Evolutionary conservation across 106 monocot species (phyloP), one percentile per base, ranked within the genome.

Genomic region (Allium sativum): DNA sequence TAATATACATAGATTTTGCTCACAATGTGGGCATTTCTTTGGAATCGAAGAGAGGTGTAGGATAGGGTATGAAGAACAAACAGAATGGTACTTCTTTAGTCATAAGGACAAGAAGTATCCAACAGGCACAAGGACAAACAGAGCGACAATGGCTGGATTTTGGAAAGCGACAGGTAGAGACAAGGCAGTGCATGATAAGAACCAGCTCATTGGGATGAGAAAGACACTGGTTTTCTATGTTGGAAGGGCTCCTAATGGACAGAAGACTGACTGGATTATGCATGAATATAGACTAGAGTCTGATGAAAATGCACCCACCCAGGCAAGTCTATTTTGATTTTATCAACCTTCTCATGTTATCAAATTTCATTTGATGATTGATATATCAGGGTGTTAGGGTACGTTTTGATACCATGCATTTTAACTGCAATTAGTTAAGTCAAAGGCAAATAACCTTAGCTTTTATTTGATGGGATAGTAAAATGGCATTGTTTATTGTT

Each of bases 71-170:
- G 48, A 50, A 50, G 48, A 50, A 15, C 48, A 50, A 15, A 50
- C 11, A 1, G 48, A 50, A 12, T 96, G 90, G 91, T 96, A 96
- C 75, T 96, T 96, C 84, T 96, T 91, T 79, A 91, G 87, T 68
- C 89, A 91, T 79, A 96, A 87, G 56, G 71, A 71, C 13, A 63
- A 63, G 71, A 71, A 71, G 18, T 71, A 71, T 47, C 71, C 71
- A 46, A 71, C 62, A 16, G 84, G 84, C 20, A 79, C 76, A 40
- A 75, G 84, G 4, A 84, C 84, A 1, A 84, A 84, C 51, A 48
- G 79, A 58, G 84, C 84, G 56, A 84, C 84, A 6, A 64, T 66
- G 22, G 68, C 69, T 40, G 84, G 84, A 41, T 84, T 84, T 41
- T 84, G 84, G 84, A 79, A 84, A 50, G 79, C 84, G 42, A 84